Evolutionary conservation across 2,329 filamentous ascomycete genomes (phyloP).

Genomic region (Leptographium wingfieldii): DNA sequence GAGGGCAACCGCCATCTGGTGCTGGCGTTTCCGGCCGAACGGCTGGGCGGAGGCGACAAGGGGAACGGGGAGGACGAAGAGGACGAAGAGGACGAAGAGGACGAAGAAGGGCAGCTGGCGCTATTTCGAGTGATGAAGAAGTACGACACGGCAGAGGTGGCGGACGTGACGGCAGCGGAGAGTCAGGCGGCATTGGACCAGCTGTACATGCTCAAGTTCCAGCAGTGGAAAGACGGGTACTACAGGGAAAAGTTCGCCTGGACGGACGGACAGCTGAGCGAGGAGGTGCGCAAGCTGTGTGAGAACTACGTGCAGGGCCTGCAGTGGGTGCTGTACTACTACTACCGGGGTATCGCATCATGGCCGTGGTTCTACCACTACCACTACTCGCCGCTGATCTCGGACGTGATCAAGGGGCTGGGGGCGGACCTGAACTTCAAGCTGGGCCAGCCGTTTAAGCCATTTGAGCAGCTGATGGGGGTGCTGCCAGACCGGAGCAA

Average conservation of each 20-base stretch:
- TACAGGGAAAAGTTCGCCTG: conserved; percentile 84
- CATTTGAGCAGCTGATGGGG: conserved; percentile 96
- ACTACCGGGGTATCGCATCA: conserved; percentile 91
- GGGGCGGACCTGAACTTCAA: conserved; percentile 82
- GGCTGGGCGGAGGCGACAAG: conserved; percentile 1
- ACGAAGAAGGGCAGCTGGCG: conserved; percentile 74
- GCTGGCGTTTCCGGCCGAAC: conserved; percentile 33
- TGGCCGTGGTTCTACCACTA: conserved; percentile 98
- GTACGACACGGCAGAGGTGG: conserved; percentile 80
- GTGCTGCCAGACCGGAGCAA: conserved; percentile 96
- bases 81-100: conserved; percentile 59
- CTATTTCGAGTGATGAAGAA: conserved; percentile 74
- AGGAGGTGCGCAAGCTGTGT: conserved; percentile 67
- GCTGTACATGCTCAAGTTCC: conserved; percentile 83
- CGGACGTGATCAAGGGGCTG: conserved; percentile 79
- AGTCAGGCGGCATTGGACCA: conserved; percentile 66
- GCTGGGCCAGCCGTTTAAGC: conserved; percentile 87
- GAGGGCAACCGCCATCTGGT: conserved; percentile 41
- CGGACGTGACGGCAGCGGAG: conserved; percentile 69
- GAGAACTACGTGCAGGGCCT: conserved; percentile 97
- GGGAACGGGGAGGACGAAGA: conserved; percentile 28
- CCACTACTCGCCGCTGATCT: conserved; percentile 92
- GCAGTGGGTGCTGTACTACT: conserved; percentile 97
- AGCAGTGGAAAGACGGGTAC: conserved; percentile 88
- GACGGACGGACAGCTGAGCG: conserved; percentile 61